Conservation (phyloP, 2,329 filamentous ascomycete species). For the Claviceps humidiphila region DNA sequence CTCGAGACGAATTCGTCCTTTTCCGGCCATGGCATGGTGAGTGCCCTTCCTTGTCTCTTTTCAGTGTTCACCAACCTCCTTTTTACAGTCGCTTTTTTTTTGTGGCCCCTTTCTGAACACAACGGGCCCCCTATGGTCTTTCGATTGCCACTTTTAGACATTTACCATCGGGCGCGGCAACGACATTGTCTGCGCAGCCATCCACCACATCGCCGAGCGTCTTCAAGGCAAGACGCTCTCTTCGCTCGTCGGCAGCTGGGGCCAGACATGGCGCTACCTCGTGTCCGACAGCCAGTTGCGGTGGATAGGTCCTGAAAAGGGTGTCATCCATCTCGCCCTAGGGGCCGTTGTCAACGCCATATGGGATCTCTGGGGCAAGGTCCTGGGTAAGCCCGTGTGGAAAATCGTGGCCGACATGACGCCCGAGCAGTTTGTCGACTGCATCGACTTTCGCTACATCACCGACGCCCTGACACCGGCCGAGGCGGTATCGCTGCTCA, state of each 20-base stretch:
- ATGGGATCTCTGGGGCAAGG: slow-evolving; percentile 94
- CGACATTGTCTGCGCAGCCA: slow-evolving; percentile 80
- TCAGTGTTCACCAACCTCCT: too few species aligned
- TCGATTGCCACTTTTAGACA: slow-evolving; percentile 29
- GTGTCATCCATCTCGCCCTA: slow-evolving; percentile 83
- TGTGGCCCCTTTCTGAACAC: neutral
- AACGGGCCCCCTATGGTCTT: neutral
- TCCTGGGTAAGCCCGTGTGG: slow-evolving; percentile 78
- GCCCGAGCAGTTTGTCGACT: slow-evolving; percentile 71
- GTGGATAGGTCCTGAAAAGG: slow-evolving; percentile 91
- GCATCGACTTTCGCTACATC: slow-evolving; percentile 92
- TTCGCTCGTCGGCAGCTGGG: slow-evolving; percentile 68
- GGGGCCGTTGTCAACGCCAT: slow-evolving; percentile 82
- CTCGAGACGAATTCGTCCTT: slow-evolving; percentile 63
- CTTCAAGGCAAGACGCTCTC: slow-evolving; percentile 64
- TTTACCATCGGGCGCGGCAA: slow-evolving; percentile 85
- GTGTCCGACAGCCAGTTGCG: slow-evolving; percentile 81
- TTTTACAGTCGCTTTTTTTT: neutral
- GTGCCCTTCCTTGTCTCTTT: neutral
- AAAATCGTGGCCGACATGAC: slow-evolving; percentile 80
- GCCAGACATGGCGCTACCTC: slow-evolving; percentile 81
- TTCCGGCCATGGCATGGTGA: slow-evolving; percentile 67
- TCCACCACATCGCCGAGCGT: slow-evolving; percentile 63
- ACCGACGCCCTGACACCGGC: slow-evolving; percentile 83
- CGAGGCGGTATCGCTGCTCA: slow-evolving; percentile 63